These are phyloP conservation scores for Umbelopsis vinacea DNA, from an alignment of 192 early-diverging fungal genomes.

Conservation along the genomic window DNA sequence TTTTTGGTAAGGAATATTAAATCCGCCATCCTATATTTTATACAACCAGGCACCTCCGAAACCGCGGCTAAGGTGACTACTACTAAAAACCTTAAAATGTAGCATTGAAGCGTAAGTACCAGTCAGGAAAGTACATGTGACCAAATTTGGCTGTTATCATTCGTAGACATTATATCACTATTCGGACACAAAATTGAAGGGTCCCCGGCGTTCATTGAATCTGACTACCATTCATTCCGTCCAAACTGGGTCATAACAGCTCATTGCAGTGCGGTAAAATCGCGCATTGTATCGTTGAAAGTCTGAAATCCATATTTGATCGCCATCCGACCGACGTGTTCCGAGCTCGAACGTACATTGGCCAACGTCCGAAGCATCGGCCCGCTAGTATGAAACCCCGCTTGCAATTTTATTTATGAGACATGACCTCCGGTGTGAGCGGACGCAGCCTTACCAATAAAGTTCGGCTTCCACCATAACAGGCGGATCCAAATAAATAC, in stretches of 20 bases:
- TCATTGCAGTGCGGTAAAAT: not conserved
- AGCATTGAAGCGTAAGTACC: not conserved
- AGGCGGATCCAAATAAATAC: not conserved
- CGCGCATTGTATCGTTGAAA: not conserved
- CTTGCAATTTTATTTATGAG: not conserved
- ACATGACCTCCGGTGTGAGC: not conserved
- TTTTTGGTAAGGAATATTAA: not conserved
- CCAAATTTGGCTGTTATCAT: constrained; percentile 3
- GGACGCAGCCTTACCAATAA: not conserved
- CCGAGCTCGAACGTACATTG: not conserved
- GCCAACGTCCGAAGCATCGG: not conserved
- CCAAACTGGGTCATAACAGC: not conserved
- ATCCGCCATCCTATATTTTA: not conserved
- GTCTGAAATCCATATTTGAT: not conserved
- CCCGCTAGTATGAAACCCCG: not conserved
- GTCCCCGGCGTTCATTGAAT: constrained; percentile 1
- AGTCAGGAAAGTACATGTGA: constrained; percentile 8
- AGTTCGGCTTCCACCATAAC: not conserved
- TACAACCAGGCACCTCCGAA: constrained; percentile 7
- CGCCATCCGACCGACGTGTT: not conserved
- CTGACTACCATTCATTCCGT: not conserved
- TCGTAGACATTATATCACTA: constrained; percentile 6
- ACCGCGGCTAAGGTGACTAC: not conserved
- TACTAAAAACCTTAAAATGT: not conserved
- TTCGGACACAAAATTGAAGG: not conserved